Base-by-base conservation (phyloP, 306 rosid genomes). In the Pachyrhizus erosus region DNA sequence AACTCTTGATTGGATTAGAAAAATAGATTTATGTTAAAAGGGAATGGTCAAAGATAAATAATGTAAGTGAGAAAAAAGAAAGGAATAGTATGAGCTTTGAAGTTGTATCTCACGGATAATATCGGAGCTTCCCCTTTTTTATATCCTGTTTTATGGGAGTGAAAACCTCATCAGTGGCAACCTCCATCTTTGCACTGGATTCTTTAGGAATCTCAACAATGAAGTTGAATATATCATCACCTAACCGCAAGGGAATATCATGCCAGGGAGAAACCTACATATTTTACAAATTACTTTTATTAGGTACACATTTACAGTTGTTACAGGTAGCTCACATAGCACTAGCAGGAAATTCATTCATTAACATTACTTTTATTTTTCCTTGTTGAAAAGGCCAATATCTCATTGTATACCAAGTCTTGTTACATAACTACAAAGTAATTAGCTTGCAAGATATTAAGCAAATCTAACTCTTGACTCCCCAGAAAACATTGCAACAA, bases 251-350 rank as follows among this genome's bases (percentile, higher is more conserved):
- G 8, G 99, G 99, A 80, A 96, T 75, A 87, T 96, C 99, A 88
- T 96, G 99, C 99, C 99, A 96, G 45, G 99, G 99, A 61, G 99
- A 96, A 87, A 96, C 91, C 99, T 96, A 87, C 70, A 71, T 51
- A 61, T 0, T 39, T 15, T 15, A 43, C 34, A 51, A 23, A 69
- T 34, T 46, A 7, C 5, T 48, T 69, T 75, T 72, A 61, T 29
- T 37, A 55, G n/a, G 64, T 17, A 61, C 51, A 70, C 55, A 31
- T 27, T 33, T 40, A 71, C 65, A 71, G 7, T 60, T 67, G 43
- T 69, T 46, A 75, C 9, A 14, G 55, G 45, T 18, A 78, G 60
- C 43, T 49, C 68, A 49, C 46, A 57, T 26, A 60, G 13, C 48
- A 67, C 48, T 26, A 60, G 13, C 48, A 67, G 27, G 7, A 40